These are phyloP conservation scores for Fusarium secorum DNA, from an alignment of 2,329 filamentous ascomycete species.

Conservation along the genomic window DNA sequence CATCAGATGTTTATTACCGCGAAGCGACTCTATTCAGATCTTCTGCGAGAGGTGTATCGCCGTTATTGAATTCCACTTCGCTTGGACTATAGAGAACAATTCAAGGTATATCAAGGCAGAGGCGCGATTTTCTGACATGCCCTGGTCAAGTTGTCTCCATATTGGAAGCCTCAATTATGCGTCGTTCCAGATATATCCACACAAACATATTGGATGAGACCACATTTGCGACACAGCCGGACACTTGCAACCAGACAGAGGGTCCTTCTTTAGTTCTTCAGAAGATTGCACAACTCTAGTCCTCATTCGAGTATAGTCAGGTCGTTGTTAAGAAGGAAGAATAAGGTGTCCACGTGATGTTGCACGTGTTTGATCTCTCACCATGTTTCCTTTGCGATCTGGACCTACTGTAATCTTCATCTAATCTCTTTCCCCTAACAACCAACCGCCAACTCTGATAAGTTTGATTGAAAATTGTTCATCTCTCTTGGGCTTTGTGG, in stretches of 20 bases:
- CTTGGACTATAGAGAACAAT: neutral
- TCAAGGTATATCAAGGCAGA: slow-evolving; percentile 24
- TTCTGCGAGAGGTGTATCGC: neutral
- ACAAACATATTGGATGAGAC: neutral
- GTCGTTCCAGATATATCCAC: neutral
- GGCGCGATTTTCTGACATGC: slow-evolving; percentile 12
- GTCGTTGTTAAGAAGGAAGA: neutral
- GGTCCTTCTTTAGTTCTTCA: neutral
- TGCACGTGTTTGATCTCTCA: neutral
- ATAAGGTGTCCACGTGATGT: neutral
- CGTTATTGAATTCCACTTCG: slow-evolving; percentile 5
- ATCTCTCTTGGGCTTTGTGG: neutral
- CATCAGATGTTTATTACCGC: slow-evolving; percentile 18
- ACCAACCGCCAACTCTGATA: neutral
- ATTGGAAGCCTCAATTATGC: slow-evolving; percentile 10
- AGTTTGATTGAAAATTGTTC: neutral
- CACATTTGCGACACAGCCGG: neutral
- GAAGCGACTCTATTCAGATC: slow-evolving; percentile 1
- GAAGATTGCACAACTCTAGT: neutral
- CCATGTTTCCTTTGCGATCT: too few relatives aligned
- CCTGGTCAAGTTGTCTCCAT: slow-evolving; percentile 18
- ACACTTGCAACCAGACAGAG: neutral
- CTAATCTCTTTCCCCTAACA: neutral
- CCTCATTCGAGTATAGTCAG: too few relatives aligned
- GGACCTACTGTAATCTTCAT: neutral